Percentiles rank a stretch among this genome's conserved stretches.
These are phyloP conservation scores for Endoconidiophora laricicola DNA, from an alignment of 2,329 filamentous ascomycete species.

Conservation along the genomic window DNA sequence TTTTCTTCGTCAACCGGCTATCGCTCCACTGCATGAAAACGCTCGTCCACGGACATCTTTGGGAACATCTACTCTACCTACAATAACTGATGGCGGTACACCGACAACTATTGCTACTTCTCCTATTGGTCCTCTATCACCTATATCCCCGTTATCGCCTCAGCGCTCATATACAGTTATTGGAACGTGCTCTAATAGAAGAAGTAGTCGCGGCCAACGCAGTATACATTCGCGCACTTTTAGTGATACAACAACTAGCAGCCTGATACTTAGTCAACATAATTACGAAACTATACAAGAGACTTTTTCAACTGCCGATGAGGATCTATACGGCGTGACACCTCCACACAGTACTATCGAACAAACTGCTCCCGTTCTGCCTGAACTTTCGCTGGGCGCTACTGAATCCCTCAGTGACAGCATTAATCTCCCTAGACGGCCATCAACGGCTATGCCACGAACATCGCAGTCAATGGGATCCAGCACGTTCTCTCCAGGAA, in stretches of 20 bases:
- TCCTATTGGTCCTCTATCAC: not conserved
- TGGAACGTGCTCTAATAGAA: not conserved
- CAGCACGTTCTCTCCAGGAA: conserved; percentile 11
- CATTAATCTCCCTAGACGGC: not conserved
- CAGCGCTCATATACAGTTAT: conserved; percentile 1
- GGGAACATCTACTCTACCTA: not conserved
- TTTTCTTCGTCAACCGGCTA: conserved; percentile 34
- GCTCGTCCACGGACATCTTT: not conserved
- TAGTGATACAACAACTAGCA: not conserved
- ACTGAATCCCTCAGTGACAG: not conserved
- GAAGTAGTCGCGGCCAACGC: no score
- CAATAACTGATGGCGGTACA: not conserved
- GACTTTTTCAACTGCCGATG: not conserved
- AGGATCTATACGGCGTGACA: not conserved
- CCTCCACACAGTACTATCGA: not conserved
- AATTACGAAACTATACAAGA: not conserved
- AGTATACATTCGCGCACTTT: not conserved
- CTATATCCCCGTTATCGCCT: conserved; percentile 1
- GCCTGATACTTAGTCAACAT: not conserved
- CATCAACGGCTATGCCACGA: not conserved
- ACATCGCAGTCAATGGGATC: not conserved
- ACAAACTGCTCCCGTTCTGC: no score
- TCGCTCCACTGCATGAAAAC: conserved; percentile 21
- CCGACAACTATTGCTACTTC: not conserved
- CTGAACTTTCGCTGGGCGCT: not conserved